These are phyloP conservation scores for Paecilomyces niveus DNA, from an alignment of 2,329 filamentous ascomycete species.

Conservation along the genomic window DNA sequence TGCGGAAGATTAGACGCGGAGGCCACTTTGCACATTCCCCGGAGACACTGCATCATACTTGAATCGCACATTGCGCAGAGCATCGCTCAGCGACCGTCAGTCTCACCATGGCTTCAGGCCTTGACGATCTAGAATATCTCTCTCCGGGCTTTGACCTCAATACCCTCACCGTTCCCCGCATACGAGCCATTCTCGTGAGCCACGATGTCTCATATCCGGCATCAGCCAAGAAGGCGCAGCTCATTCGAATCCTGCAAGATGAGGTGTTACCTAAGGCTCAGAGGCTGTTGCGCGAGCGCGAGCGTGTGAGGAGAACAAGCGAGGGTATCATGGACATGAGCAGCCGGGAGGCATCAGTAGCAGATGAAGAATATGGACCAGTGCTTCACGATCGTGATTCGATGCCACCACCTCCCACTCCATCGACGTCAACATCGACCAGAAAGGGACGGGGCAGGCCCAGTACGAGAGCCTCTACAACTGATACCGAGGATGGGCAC, in stretches of 20 bases:
- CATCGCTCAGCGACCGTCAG: conserved; percentile 1
- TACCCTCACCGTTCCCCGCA: conserved; percentile 74
- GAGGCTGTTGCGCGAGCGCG: conserved; percentile 66
- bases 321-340: conserved; percentile 70
- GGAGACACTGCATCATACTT: neutral
- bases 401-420: conserved; percentile 42
- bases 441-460: conserved; percentile 48
- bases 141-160: conserved; percentile 78
- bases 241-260: conserved; percentile 75
- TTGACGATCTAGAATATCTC: conserved; percentile 70
- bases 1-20: neutral
- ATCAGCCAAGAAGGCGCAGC: conserved; percentile 83
- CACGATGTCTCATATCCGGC: conserved; percentile 81
- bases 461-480: conserved; percentile 40
- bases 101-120: conserved; percentile 22
- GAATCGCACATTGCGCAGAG: neutral
- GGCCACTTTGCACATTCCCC: neutral
- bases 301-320: conserved; percentile 76
- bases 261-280: conserved; percentile 71
- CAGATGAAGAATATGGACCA: conserved; percentile 57
- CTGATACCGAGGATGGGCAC: conserved; percentile 26
- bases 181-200: conserved; percentile 84
- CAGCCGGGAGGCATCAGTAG: conserved; percentile 57
- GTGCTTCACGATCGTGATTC: conserved; percentile 45
- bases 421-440: conserved; percentile 45